A percentile compares a stretch with the other conserved stretches of the same genome.
Evolutionary conservation across 176 grass and related monocot genomes (phyloP).

Genomic region (Elymus sibiricus): DNA sequence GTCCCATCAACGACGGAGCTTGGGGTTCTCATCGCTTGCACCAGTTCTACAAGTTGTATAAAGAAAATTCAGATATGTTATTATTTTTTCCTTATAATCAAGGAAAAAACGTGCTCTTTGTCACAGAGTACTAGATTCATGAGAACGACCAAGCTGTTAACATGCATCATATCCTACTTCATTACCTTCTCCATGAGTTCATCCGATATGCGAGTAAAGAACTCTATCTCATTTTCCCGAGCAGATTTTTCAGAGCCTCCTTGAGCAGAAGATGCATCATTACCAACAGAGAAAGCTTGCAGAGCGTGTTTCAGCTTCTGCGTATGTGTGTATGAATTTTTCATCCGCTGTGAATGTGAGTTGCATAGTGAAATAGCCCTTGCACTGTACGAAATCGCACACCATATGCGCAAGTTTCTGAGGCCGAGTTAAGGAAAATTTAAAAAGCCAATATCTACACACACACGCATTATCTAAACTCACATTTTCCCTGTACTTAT

Average conservation of each 20-base stretch:
- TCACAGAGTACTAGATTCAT: too few species aligned
- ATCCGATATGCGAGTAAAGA: slow-evolving; percentile 49
- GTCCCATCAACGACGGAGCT: too few species aligned
- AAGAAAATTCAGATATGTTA: too few species aligned
- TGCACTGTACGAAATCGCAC: not conserved
- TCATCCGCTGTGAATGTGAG: not conserved
- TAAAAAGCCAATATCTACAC: not conserved
- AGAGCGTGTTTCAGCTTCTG: not conserved
- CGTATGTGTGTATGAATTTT: not conserved
- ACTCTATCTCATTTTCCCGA: slow-evolving; percentile 54
- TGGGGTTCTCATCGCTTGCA: too few species aligned
- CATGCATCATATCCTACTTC: too few species aligned
- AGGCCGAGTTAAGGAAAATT: not conserved
- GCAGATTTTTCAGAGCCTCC: slow-evolving; percentile 29
- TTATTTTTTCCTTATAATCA: too few species aligned
- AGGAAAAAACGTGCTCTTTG: too few species aligned
- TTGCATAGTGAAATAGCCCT: not conserved
- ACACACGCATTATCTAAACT: not conserved
- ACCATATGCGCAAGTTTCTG: not conserved
- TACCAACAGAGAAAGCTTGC: too few species aligned
- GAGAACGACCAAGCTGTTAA: too few species aligned
- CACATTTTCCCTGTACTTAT: too few species aligned
- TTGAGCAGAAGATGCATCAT: slow-evolving; percentile 27
- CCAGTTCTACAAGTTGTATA: too few species aligned
- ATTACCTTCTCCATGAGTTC: slow-evolving; percentile 82